Percentiles rank a stretch among this genome's conserved stretches.
phyloP scores from a whole-genome alignment of 176 grass and related monocot species.

The Lolium rigidum region DNA sequence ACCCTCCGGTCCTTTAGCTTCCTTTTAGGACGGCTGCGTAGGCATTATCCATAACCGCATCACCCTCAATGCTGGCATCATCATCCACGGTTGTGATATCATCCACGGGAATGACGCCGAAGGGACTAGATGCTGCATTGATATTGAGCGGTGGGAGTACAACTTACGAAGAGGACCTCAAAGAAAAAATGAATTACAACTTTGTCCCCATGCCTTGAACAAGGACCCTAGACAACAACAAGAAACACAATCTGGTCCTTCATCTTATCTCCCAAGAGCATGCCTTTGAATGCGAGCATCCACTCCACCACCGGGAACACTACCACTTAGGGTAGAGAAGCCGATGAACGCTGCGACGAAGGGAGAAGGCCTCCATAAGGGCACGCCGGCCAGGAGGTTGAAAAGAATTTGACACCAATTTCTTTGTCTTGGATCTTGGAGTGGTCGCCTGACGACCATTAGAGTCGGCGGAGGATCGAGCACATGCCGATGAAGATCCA shows the following conservation, averaged over 20 bases:
- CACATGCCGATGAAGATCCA: too few relatives aligned
- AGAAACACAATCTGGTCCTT: background rate
- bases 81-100: too few relatives aligned
- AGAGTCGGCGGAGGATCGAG: background rate
- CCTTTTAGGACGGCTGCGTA: too few relatives aligned
- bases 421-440: background rate
- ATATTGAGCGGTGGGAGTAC: too few relatives aligned
- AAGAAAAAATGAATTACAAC: too few relatives aligned
- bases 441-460: background rate
- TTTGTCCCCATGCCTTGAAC: background rate
- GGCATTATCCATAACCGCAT: too few relatives aligned
- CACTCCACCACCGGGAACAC: background rate
- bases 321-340: background rate
- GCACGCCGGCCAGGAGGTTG: background rate
- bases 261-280: background rate
- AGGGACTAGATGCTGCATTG: too few relatives aligned
- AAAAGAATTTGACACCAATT: background rate
- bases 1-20: too few relatives aligned
- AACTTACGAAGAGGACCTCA: too few relatives aligned
- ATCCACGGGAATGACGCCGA: too few relatives aligned
- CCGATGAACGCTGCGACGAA: background rate
- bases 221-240: background rate
- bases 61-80: too few relatives aligned
- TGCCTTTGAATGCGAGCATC: background rate
- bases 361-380: background rate